Evolutionary conservation across 192 early-diverging fungal genomes (phyloP).

Genomic region (Coemansia nantahalensis): DNA sequence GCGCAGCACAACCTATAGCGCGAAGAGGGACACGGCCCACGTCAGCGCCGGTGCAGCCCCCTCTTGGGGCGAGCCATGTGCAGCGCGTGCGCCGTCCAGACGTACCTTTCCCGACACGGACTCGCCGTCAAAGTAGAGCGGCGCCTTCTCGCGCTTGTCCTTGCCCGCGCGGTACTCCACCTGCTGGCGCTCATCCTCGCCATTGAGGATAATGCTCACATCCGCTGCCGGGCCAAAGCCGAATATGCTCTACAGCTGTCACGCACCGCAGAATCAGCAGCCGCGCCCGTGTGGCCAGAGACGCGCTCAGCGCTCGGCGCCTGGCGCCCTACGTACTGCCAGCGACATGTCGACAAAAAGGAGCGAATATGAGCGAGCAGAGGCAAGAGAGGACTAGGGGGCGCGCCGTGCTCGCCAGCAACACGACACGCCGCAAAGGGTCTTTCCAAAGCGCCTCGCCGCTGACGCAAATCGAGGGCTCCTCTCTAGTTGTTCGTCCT

Average conservation of each 20-base stretch:
- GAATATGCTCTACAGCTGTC: conserved; percentile 58
- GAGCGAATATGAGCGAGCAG: conserved; percentile 1
- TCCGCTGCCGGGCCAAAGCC: conserved; percentile 83
- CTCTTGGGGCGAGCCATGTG: too few species aligned
- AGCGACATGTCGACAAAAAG: conserved; percentile 26
- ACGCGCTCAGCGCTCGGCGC: too few species aligned
- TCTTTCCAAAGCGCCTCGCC: too few species aligned
- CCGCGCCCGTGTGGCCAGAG: too few species aligned
- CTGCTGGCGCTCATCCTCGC: conserved; percentile 86
- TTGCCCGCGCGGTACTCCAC: conserved; percentile 94
- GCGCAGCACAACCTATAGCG: conserved; percentile 39
- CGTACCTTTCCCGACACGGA: conserved; percentile 87
- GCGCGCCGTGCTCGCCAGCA: too few species aligned
- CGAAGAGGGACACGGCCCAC: too few species aligned
- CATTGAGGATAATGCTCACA: conserved; percentile 78
- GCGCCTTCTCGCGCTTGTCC: conserved; percentile 87
- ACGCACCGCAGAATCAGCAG: not conserved
- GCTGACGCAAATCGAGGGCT: too few species aligned
- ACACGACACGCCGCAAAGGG: not conserved
- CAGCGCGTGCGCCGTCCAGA: not conserved
- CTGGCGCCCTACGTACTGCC: conserved; percentile 45
- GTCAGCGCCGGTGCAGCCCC: too few species aligned
- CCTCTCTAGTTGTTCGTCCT: too few species aligned
- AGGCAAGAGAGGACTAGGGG: conserved; percentile 1
- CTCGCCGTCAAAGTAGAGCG: conserved; percentile 97